phyloP scores from a whole-genome alignment of 1,139 yeast species.

The Entelexis paramagnoliae region DNA sequence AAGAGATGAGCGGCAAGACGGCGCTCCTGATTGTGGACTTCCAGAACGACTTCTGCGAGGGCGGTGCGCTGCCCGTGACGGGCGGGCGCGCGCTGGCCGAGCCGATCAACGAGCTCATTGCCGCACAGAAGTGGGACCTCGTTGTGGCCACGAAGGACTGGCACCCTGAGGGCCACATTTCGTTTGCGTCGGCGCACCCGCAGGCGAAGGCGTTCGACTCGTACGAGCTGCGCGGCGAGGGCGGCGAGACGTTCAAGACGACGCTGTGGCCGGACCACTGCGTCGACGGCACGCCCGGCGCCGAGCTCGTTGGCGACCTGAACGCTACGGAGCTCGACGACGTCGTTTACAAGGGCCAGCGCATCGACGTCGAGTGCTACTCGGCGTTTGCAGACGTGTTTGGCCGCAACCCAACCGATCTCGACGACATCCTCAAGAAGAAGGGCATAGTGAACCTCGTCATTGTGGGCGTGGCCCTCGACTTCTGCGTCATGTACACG shows the following conservation, averaged over 20 bases:
- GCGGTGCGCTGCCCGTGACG: conserved; percentile 64
- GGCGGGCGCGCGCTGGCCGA: conserved; percentile 54
- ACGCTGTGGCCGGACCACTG: conserved; percentile 90
- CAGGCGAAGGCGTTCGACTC: conserved; percentile 8
- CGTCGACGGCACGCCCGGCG: conserved; percentile 58
- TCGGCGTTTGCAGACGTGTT: conserved; percentile 82
- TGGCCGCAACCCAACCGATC: conserved; percentile 60
- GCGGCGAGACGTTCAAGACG: conserved; percentile 29
- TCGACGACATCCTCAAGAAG: conserved; percentile 40
- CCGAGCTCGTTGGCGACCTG: conserved; percentile 48
- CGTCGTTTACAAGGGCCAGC: conserved; percentile 58
- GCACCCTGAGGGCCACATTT: conserved; percentile 72
- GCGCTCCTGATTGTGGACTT: conserved; percentile 70
- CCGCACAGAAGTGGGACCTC: conserved; percentile 45
- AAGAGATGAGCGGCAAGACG: neutral
- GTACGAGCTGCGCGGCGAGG: neutral
- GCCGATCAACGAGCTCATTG: conserved; percentile 38
- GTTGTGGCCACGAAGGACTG: conserved; percentile 75
- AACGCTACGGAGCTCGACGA: conserved; percentile 22
- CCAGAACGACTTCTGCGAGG: conserved; percentile 68
- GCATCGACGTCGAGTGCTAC: conserved; percentile 69
- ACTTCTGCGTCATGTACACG: conserved; percentile 70
- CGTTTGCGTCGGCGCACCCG: conserved; percentile 64
- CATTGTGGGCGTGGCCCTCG: conserved; percentile 76
- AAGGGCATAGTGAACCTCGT: conserved; percentile 49